Conservation (phyloP, 2,329 filamentous ascomycete species). For the Colletotrichum chlorophyti region DNA sequence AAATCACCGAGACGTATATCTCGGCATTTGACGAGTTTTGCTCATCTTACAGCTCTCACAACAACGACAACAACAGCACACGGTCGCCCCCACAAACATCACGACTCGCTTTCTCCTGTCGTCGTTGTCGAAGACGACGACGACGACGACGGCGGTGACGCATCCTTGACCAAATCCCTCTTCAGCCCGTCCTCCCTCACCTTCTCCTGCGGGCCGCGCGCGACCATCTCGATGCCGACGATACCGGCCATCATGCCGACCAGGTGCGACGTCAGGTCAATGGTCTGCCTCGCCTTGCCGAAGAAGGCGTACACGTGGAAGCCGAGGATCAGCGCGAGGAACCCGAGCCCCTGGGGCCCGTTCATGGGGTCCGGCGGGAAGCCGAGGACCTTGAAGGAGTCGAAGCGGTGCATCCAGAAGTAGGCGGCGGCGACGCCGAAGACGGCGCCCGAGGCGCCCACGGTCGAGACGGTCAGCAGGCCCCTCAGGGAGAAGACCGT, state of each 20-base stretch:
- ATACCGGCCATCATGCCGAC: conserved; percentile 57
- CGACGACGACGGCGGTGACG: too few relatives aligned
- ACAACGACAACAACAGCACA: too few relatives aligned
- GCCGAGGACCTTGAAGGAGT: conserved; percentile 64
- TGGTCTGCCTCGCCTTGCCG: conserved; percentile 46
- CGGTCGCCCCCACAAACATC: too few relatives aligned
- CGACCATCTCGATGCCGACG: conserved; percentile 44
- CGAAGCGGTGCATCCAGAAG: conserved; percentile 63
- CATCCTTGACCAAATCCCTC: conserved; percentile 10
- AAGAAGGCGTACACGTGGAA: conserved; percentile 57
- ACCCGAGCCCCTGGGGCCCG: conserved; percentile 60
- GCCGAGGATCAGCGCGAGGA: conserved; percentile 58
- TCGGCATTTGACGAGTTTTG: too few relatives aligned
- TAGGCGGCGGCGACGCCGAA: conserved; percentile 68
- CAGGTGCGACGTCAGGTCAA: conserved; percentile 62
- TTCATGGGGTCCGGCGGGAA: conserved; percentile 60
- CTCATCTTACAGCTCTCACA: too few relatives aligned
- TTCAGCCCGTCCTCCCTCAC: conserved; percentile 20
- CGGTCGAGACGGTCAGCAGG: conserved; percentile 55
- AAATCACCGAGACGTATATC: too few relatives aligned
- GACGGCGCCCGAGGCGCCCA: conserved; percentile 73
- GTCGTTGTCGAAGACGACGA: too few relatives aligned
- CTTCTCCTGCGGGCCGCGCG: conserved; percentile 33
- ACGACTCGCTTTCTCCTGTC: too few relatives aligned
- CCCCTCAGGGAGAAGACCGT: conserved; percentile 53